Conservation (phyloP, 495 filamentous ascomycete genomes). For the Penicillium longicatenatum region DNA sequence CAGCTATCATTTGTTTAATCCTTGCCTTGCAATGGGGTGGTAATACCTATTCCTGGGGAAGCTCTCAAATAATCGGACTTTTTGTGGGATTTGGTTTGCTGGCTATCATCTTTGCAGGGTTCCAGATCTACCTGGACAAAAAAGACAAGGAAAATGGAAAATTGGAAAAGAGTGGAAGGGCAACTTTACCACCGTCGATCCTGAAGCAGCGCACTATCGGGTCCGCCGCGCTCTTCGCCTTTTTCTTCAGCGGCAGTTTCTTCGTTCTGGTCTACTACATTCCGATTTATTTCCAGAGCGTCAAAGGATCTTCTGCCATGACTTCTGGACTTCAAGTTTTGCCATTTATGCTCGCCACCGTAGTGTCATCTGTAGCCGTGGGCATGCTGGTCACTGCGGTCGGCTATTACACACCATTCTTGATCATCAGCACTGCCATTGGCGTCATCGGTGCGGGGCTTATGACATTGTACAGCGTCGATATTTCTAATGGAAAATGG, state of each 20-base stretch:
- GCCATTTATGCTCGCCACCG: slow-evolving; percentile 39
- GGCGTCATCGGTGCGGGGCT: slow-evolving; percentile 65
- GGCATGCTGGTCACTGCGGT: slow-evolving; percentile 58
- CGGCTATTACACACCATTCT: slow-evolving; percentile 72
- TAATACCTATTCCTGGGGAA: slow-evolving; percentile 37
- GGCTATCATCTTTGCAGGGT: slow-evolving; percentile 32
- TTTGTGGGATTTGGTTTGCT: slow-evolving; percentile 38
- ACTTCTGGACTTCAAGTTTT: slow-evolving; percentile 55
- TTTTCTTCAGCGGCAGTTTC: slow-evolving; percentile 49
- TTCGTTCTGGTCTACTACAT: slow-evolving; percentile 48
- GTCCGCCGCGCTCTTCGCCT: slow-evolving; percentile 52
- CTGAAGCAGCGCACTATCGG: slow-evolving; percentile 50
- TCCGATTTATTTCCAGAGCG: slow-evolving; percentile 53
- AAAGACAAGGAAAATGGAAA: slow-evolving; percentile 13
- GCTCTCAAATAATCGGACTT: slow-evolving; percentile 34
- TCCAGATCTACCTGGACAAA: slow-evolving; percentile 20
- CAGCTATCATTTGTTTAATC: slow-evolving; percentile 39
- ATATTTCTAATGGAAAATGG: slow-evolving; percentile 50
- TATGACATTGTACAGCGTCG: slow-evolving; percentile 54
- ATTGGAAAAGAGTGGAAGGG: not conserved
- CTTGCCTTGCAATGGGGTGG: slow-evolving; percentile 50
- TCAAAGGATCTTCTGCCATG: slow-evolving; percentile 63
- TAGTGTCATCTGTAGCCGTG: slow-evolving; percentile 31
- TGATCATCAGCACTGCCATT: slow-evolving; percentile 56
- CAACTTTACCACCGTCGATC: slow-evolving; percentile 35